Conservation (phyloP, 257 asterid genomes). For the Solanum sejunctum region DNA sequence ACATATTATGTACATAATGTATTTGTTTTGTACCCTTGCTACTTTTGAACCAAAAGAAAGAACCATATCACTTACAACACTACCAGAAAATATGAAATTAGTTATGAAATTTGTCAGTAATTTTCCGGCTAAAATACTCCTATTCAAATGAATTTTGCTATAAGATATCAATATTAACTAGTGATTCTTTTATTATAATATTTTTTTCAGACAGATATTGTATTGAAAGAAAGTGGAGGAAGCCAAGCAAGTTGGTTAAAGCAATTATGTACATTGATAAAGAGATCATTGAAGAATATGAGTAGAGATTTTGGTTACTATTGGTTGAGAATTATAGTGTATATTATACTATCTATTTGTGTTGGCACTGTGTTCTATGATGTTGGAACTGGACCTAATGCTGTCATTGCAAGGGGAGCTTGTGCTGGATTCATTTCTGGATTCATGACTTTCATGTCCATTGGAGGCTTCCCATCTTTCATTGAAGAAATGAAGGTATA, state of each 20-base stretch:
- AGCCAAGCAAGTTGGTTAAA: constrained; percentile 55
- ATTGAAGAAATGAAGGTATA: constrained; percentile 86
- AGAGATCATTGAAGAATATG: constrained; percentile 71
- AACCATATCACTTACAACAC: too few relatives aligned
- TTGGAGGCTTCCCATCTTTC: constrained; percentile 96
- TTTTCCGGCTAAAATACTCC: too few relatives aligned
- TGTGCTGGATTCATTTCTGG: constrained; percentile 86
- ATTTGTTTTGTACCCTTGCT: too few relatives aligned
- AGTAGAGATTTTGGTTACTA: constrained; percentile 77
- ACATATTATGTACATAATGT: background rate
- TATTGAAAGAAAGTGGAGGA: constrained; percentile 24
- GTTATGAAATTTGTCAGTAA: too few relatives aligned
- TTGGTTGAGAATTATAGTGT: constrained; percentile 65
- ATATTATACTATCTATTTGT: constrained; percentile 41
- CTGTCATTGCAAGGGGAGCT: constrained; percentile 71
- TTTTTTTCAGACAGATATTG: constrained; percentile 28
- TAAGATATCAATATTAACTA: too few relatives aligned
- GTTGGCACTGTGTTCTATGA: constrained; percentile 69
- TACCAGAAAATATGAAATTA: too few relatives aligned
- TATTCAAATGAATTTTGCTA: too few relatives aligned
- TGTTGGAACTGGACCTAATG: constrained; percentile 40
- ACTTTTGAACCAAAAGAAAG: too few relatives aligned
- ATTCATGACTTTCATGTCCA: constrained; percentile 89
- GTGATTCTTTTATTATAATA: background rate
- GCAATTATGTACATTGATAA: constrained; percentile 56